Percentiles rank a stretch among this genome's conserved stretches.
These are phyloP conservation scores for Botrytis aclada DNA, from an alignment of 2,329 filamentous ascomycete genomes.

Conservation along the genomic window DNA sequence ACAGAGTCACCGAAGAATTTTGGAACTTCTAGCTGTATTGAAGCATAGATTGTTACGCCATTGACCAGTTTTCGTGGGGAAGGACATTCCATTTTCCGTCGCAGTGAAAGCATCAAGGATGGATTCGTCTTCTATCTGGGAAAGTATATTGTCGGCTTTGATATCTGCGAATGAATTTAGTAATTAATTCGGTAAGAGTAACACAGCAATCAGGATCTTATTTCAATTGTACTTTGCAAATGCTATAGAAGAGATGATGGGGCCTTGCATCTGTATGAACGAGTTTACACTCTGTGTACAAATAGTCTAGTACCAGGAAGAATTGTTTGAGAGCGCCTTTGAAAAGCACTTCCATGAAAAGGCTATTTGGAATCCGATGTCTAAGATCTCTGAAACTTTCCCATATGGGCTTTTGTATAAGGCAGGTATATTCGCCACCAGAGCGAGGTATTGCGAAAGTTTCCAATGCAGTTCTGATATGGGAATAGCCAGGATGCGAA, in stretches of 20 bases:
- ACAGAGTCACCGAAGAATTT: conserved; percentile 38
- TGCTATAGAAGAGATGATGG: neutral
- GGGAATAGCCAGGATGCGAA: conserved; percentile 3
- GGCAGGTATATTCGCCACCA: conserved; percentile 39
- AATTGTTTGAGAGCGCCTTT: conserved; percentile 99
- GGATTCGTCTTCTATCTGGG: conserved; percentile 38
- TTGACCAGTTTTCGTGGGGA: conserved; percentile 44
- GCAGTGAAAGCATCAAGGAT: conserved; percentile 42
- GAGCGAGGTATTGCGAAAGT: conserved; percentile 40
- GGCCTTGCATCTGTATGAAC: conserved; percentile 73
- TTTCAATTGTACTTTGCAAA: neutral
- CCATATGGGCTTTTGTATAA: conserved; percentile 44
- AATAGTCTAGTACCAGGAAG: conserved; percentile 86
- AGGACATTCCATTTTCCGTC: conserved; percentile 41
- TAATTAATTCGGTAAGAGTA: neutral
- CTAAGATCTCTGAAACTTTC: conserved; percentile 41
- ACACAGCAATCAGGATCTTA: neutral
- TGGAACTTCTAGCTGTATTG: conserved; percentile 40
- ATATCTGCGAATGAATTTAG: conserved; percentile 38
- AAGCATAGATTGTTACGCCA: conserved; percentile 44
- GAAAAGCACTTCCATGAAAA: conserved; percentile 51
- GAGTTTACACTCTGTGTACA: conserved; percentile 87
- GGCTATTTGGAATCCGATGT: conserved; percentile 23
- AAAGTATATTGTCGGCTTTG: conserved; percentile 48
- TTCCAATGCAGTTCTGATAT: conserved; percentile 35